Percentiles rank a stretch among this genome's conserved stretches.
These are phyloP conservation scores for Ophiocordyceps sinensis DNA, from an alignment of 2,329 filamentous ascomycete species.

Conservation along the genomic window DNA sequence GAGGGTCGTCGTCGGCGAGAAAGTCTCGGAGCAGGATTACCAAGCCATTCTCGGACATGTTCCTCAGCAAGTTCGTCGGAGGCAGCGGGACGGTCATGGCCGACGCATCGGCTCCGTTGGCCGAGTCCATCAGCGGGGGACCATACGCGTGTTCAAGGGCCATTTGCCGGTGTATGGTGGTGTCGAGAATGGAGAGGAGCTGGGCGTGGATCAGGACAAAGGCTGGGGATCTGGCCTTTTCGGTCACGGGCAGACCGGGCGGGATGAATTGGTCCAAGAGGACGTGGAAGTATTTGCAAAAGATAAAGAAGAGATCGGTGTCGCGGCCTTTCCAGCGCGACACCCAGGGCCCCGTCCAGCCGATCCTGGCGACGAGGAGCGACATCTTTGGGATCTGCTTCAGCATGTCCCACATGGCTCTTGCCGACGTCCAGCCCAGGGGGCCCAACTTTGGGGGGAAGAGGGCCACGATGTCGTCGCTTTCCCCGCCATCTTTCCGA, in stretches of 20 bases:
- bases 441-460: constrained; percentile 55
- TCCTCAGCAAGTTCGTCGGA: constrained; percentile 54
- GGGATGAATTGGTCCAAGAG: constrained; percentile 62
- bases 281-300: constrained; percentile 76
- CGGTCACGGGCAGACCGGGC: constrained; percentile 31
- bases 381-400: constrained; percentile 52
- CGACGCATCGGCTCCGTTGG: constrained; percentile 48
- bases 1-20: constrained; percentile 34
- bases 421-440: constrained; percentile 40
- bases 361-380: constrained; percentile 54
- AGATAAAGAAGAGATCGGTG: constrained; percentile 83
- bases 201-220: constrained; percentile 73
- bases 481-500: constrained; percentile 37
- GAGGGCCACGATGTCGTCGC: constrained; percentile 49
- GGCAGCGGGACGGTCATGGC: constrained; percentile 48
- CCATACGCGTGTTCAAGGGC: constrained; percentile 29
- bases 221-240: constrained; percentile 55
- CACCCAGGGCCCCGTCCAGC: constrained; percentile 76
- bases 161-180: constrained; percentile 66
- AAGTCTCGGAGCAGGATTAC: constrained; percentile 73
- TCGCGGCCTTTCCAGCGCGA: constrained; percentile 77
- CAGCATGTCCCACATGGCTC: constrained; percentile 37
- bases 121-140: constrained; percentile 28
- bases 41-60: constrained; percentile 80
- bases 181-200: constrained; percentile 63